phyloP scores from a whole-genome alignment of 495 filamentous ascomycete species.

The Trichoderma asperelloides region DNA sequence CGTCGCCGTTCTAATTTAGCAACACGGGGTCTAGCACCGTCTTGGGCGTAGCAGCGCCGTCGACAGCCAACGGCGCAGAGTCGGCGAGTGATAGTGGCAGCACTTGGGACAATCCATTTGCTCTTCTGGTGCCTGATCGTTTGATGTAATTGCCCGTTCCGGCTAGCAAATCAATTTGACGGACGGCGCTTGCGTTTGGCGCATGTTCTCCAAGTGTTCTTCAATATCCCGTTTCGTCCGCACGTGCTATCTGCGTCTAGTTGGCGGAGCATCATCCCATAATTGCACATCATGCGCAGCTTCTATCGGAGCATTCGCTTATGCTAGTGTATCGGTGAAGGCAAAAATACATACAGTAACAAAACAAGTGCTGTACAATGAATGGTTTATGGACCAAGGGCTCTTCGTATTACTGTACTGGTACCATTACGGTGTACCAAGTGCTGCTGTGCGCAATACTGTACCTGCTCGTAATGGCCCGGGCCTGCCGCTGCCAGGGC shows the following conservation, averaged over 20 bases:
- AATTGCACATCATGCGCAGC: not conserved
- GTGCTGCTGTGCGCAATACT: not conserved
- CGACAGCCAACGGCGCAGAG: not conserved
- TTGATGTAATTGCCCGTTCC: not conserved
- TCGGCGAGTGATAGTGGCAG: not conserved
- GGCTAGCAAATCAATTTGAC: not conserved
- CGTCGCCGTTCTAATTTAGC: not conserved
- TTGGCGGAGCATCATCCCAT: not conserved
- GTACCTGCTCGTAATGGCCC: not conserved
- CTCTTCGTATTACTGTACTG: not conserved
- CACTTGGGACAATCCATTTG: not conserved
- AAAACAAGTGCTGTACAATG: too few relatives aligned
- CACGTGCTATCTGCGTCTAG: not conserved
- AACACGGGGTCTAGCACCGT: slow-evolving; percentile 1
- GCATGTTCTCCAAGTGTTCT: not conserved
- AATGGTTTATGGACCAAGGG: not conserved
- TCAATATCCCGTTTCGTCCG: not conserved
- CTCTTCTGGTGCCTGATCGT: not conserved
- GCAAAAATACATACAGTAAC: not conserved
- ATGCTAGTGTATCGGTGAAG: slow-evolving; percentile 2
- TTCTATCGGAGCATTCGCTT: not conserved
- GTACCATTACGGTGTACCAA: not conserved
- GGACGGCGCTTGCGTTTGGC: not conserved
- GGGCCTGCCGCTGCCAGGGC: not conserved
- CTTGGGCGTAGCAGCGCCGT: not conserved